Conservation (phyloP, 1,139 yeast species). For the Suhomyces bribrorum region DNA sequence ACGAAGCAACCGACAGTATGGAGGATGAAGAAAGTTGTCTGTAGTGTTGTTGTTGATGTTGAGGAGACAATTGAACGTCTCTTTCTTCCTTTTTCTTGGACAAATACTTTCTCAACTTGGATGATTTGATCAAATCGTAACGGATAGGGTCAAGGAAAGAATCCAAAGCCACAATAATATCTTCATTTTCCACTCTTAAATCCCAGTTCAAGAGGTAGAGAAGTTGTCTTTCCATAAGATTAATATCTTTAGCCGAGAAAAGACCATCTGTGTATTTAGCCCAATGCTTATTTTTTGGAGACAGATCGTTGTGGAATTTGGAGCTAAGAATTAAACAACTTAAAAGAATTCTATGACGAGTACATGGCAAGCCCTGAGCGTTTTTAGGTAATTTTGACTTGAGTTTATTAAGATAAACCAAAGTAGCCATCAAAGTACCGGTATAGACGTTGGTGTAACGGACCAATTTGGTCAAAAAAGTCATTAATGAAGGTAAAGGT, state of each 20-base stretch:
- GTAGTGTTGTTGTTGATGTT: slow-evolving; percentile 20
- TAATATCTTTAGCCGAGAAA: slow-evolving; percentile 66
- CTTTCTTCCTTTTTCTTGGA: slow-evolving; percentile 19
- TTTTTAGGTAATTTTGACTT: slow-evolving; percentile 62
- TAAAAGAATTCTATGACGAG: slow-evolving; percentile 73
- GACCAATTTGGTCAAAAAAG: slow-evolving; percentile 69
- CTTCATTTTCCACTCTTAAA: slow-evolving; percentile 54
- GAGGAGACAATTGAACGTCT: slow-evolving; percentile 2
- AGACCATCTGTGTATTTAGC: slow-evolving; percentile 74
- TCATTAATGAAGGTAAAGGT: slow-evolving; percentile 68
- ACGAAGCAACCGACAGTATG: slow-evolving; percentile 23
- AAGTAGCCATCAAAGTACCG: slow-evolving; percentile 72
- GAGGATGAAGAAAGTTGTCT: slow-evolving; percentile 34
- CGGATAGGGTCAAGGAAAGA: slow-evolving; percentile 65
- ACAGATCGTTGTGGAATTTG: slow-evolving; percentile 73
- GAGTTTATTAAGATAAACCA: slow-evolving; percentile 64
- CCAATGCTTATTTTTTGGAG: slow-evolving; percentile 79
- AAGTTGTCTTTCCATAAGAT: slow-evolving; percentile 78
- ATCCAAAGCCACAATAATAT: slow-evolving; percentile 49
- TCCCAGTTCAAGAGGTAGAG: slow-evolving; percentile 72
- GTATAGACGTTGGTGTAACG: slow-evolving; percentile 75
- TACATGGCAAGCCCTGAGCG: slow-evolving; percentile 75
- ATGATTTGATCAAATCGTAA: slow-evolving; percentile 49
- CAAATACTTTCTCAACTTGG: slow-evolving; percentile 40
- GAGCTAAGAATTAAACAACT: slow-evolving; percentile 73